These are phyloP conservation scores for Salix dunnii DNA, from an alignment of 345 rosid genomes.

Conservation along the genomic window DNA sequence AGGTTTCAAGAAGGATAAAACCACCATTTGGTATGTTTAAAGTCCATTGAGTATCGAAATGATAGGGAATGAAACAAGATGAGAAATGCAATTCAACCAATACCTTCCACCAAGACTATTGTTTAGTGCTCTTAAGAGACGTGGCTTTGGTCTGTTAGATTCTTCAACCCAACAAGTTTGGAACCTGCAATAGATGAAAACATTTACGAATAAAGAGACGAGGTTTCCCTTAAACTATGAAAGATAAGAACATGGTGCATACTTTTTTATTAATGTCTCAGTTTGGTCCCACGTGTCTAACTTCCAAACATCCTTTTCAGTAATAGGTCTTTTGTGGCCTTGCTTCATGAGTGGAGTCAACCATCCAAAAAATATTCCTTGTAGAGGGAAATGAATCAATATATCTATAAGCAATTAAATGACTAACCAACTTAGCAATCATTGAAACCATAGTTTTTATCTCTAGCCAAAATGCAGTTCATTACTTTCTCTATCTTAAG, in stretches of 20 bases:
- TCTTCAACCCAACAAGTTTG: slow-evolving; percentile 82
- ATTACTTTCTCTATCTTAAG: background rate
- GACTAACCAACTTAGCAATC: background rate
- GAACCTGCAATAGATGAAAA: slow-evolving; percentile 47
- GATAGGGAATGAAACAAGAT: background rate
- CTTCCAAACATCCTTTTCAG: slow-evolving; percentile 93
- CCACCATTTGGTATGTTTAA: background rate
- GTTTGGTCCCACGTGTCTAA: slow-evolving; percentile 92
- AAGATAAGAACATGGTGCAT: background rate
- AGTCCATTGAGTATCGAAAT: background rate
- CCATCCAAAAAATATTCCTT: slow-evolving; percentile 60
- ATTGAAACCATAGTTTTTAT: background rate
- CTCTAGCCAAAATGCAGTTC: background rate
- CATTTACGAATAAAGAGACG: background rate
- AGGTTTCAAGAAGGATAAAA: background rate
- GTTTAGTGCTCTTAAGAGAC: slow-evolving; percentile 78
- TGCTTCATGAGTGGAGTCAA: slow-evolving; percentile 81
- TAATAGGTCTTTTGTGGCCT: slow-evolving; percentile 77
- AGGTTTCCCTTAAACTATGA: background rate
- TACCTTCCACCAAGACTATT: slow-evolving; percentile 90
- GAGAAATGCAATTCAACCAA: background rate
- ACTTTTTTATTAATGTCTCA: slow-evolving; percentile 52
- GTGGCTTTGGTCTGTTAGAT: slow-evolving; percentile 63
- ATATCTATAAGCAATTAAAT: background rate
- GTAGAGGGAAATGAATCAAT: background rate